phyloP scores from a whole-genome alignment of 495 filamentous ascomycete species.

The Aspergillus bridgeri region DNA sequence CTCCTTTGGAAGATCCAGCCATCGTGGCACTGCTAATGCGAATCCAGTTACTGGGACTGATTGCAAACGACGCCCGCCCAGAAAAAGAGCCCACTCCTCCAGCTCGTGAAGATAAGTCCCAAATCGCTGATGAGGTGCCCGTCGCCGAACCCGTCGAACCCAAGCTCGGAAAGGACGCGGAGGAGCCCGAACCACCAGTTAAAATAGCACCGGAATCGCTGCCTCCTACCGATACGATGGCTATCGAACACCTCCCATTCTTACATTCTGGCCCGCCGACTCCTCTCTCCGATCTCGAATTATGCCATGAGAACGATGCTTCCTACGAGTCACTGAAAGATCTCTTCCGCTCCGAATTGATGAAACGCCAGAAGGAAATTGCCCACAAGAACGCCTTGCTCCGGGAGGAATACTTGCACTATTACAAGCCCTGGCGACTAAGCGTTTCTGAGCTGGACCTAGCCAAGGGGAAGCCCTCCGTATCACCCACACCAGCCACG shows the following conservation, averaged over 20 bases:
- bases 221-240: conserved; percentile 18
- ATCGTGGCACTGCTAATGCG: conserved; percentile 43
- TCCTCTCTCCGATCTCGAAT: conserved; percentile 48
- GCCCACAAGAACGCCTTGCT: conserved; percentile 39
- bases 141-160: conserved; percentile 1
- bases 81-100: conserved; percentile 22
- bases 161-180: conserved; percentile 27
- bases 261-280: conserved; percentile 45
- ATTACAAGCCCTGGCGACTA: conserved; percentile 49
- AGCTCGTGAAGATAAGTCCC: conserved; percentile 22
- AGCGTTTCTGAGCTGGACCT: conserved; percentile 58
- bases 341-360: conserved; percentile 33
- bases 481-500: conserved; percentile 48
- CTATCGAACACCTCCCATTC: conserved; percentile 47
- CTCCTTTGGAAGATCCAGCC: conserved; percentile 42
- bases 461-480: conserved; percentile 52
- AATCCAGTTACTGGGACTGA: conserved; percentile 44
- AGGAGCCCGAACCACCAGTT: conserved; percentile 32
- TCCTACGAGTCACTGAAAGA: conserved; percentile 36
- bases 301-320: conserved; percentile 40
- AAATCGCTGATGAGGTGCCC: conserved; percentile 2
- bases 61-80: conserved; percentile 26
- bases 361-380: conserved; percentile 39
- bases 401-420: conserved; percentile 38
- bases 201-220: conserved; percentile 18